Evolutionary conservation across 768 basidiomycete species (phyloP).

Genomic region (Piloderma croceum): DNA sequence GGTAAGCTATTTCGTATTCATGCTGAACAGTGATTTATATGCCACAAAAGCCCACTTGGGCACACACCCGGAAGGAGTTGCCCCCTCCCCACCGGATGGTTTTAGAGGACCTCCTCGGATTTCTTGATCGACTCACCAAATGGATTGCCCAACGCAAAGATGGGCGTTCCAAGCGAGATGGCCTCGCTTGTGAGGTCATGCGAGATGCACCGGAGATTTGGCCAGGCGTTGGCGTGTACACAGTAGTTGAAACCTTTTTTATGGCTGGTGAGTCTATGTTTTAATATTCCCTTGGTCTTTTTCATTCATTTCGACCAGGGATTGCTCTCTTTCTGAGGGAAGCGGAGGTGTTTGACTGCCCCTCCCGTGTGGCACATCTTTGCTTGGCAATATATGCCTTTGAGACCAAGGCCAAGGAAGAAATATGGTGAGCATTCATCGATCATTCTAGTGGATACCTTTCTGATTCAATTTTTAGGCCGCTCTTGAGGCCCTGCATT

Average conservation of each 20-base stretch:
- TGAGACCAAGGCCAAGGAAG: constrained; percentile 3
- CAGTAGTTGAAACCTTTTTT: constrained; percentile 16
- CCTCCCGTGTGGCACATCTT: constrained; percentile 15
- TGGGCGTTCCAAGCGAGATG: no score
- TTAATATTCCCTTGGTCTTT: neutral
- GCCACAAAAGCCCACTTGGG: no score
- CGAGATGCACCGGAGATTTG: constrained; percentile 6
- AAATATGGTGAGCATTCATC: constrained; percentile 10
- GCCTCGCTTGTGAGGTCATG: constrained; percentile 9
- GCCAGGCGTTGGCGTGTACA: constrained; percentile 18
- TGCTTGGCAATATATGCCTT: constrained; percentile 16
- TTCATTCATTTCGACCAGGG: constrained; percentile 4
- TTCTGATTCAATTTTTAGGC: no score
- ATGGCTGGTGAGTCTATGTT: constrained; percentile 15
- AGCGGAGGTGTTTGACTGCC: constrained; percentile 16
- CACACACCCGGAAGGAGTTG: no score
- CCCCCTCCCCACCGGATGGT: no score
- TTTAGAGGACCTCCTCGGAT: no score
- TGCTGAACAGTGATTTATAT: no score
- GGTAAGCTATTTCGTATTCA: constrained; percentile 2
- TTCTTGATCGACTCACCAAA: no score
- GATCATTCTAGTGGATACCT: no score
- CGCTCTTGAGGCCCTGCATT: no score
- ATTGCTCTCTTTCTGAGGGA: constrained; percentile 15
- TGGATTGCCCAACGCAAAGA: no score